Conservation (phyloP, 352 stramenopile species). For the Phytophthora hybrid region DNA sequence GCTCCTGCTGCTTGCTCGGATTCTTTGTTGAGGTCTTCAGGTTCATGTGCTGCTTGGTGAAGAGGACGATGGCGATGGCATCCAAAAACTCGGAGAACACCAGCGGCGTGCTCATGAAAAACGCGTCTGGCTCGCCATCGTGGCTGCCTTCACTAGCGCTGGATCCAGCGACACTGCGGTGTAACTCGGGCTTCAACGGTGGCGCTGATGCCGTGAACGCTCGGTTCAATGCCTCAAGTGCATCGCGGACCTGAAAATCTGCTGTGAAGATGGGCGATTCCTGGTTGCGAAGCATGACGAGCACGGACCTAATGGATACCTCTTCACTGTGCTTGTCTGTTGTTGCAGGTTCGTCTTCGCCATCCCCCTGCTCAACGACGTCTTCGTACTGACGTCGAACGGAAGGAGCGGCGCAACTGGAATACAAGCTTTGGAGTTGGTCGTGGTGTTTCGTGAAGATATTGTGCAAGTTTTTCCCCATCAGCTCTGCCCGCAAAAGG, state of each 20-base stretch:
- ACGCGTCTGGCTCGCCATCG: slow-evolving; percentile 48
- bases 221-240: slow-evolving; percentile 34
- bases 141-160: background rate
- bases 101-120: slow-evolving; percentile 56
- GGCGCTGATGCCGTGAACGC: slow-evolving; percentile 29
- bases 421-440: slow-evolving; percentile 45
- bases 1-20: slow-evolving; percentile 18
- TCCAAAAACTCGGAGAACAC: slow-evolving; percentile 73
- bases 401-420: slow-evolving; percentile 24
- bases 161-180: slow-evolving; percentile 12
- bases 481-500: slow-evolving; percentile 40
- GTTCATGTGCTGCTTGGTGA: slow-evolving; percentile 45
- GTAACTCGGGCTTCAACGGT: slow-evolving; percentile 19
- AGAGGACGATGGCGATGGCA: slow-evolving; percentile 57
- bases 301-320: slow-evolving; percentile 37
- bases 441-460: slow-evolving; percentile 54
- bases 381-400: slow-evolving; percentile 19
- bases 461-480: slow-evolving; percentile 50
- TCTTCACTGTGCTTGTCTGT: slow-evolving; percentile 6
- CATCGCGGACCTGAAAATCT: slow-evolving; percentile 40
- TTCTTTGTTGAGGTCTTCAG: slow-evolving; percentile 1
- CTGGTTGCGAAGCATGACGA: slow-evolving; percentile 39
- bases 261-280: slow-evolving; percentile 32
- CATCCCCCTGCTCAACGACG: background rate
- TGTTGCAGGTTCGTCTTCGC: background rate